phyloP scores from a whole-genome alignment of 2,329 filamentous ascomycete genomes.

The Phyllosticta citribraziliensis region DNA sequence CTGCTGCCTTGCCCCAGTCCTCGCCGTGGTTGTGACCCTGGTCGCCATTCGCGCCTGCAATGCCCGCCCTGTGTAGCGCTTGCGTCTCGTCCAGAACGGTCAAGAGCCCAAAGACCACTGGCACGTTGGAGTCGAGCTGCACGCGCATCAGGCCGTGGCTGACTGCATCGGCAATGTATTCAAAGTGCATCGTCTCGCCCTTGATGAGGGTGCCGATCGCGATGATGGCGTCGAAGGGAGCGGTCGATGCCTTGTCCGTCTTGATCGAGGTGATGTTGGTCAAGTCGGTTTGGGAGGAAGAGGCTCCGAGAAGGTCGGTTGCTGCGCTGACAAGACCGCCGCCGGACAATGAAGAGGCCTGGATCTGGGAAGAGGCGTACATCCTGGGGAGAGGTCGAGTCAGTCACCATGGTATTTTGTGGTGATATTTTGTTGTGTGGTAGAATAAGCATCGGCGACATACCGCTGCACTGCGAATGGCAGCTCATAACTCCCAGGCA shows the following conservation, averaged over 20 bases:
- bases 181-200: constrained; percentile 98
- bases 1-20: constrained; percentile 90
- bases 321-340: constrained; percentile 54
- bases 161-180: constrained; percentile 91
- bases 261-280: constrained; percentile 24
- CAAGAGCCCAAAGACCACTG: constrained; percentile 84
- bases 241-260: constrained; percentile 32
- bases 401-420: neutral
- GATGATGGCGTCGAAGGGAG: constrained; percentile 84
- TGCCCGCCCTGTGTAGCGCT: constrained; percentile 71
- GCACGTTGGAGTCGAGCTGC: constrained; percentile 78
- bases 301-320: constrained; percentile 64
- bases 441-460: constrained; percentile 17
- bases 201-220: constrained; percentile 96
- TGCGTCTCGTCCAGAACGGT: constrained; percentile 86
- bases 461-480: constrained; percentile 83
- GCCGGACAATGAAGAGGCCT: constrained; percentile 51
- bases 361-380: constrained; percentile 77
- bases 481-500: constrained; percentile 90
- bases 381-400: constrained; percentile 42
- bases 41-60: constrained; percentile 37
- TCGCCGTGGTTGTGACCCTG: constrained; percentile 83
- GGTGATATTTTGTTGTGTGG: neutral
- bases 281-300: constrained; percentile 47
- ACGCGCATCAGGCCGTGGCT: constrained; percentile 90